Base-by-base conservation (phyloP, 2,329 filamentous ascomycete species). In the Hansfordia pulvinata region DNA sequence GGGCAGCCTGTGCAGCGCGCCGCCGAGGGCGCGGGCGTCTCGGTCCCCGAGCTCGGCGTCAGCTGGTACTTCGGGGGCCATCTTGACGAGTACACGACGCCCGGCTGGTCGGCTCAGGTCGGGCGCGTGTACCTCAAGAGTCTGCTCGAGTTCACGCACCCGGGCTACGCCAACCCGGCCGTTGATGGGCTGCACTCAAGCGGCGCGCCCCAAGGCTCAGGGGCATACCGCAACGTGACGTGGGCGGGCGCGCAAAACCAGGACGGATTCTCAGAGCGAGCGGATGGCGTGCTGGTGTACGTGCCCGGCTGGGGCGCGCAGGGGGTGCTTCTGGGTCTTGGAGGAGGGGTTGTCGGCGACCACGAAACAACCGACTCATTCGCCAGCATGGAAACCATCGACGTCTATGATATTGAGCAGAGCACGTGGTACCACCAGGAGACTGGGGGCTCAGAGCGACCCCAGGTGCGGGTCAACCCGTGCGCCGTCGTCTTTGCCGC, bases 41-140 rank as follows among this genome's bases (percentile, higher is more conserved):
- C 71, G 16, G 70, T 85, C 1, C 69, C 76, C 1, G 69, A 74
- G 28, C 52, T 84, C 1, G 78, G 78, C 0, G 53, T 76, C 24
- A 81, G 76, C 17, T 86, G 73, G 60, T 86, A 83, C 46, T 86
- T 86, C 49, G 80, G 78, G 15, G 80, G 80, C 0, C 80, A 85
- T 47, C 54, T 81, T 5, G 79, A 86, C 44, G 44, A 51, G 42
- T 53, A 52, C 8, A 69, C 64, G 4, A 74, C 62, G 0, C 50
- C 46, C 1, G 77, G 72, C 9, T 85, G 80, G 80, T 73, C 72
- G n/a, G 64, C 67, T 26, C 62, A 69, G 28, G 59, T 70, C 13
- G 51, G 58, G 0, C 60, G 78, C 5, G 57, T 83, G 1, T 86
- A 85, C 43, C 52, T 86, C 22, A 82, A 76, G 50, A 81, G 74